Evolutionary conservation across 176 grass and related monocot species (phyloP), one percentile per base, ranked within the genome.

Genomic region (Lolium multiflorum): DNA sequence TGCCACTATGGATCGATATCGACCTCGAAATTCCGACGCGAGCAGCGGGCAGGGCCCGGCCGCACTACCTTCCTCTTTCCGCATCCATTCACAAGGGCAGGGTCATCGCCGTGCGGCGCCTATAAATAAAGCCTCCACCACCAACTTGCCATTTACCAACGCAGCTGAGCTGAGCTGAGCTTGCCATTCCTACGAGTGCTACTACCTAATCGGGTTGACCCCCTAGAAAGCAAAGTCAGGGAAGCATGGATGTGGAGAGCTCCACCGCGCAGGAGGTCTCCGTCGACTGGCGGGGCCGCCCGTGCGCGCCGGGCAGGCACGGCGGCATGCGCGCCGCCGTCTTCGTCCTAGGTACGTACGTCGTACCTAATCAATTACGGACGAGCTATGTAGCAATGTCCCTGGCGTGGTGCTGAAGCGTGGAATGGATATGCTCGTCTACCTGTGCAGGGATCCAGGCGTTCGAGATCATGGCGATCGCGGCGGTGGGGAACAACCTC

Each of bases 401-500:
- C 60, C 59, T 18, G 87, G 54, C 74, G 3, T 11, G 6, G 20
- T 28, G 13, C 26, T 22, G 12, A 25, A 39, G 9, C 4, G 9
- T 50, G 11, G 48, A 50, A 50, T 3, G 48, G 48, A 2, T 7
- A 1, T 1, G 31, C 31, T 2, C 31, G 1, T 28, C 28, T 28
- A 28, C 28, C 28, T 28, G 31, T 82, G 79, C 86, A 98, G 96
- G 96, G 10, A 89, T 96, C 66, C 96, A 98, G 88, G 91, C 86
- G 66, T 92, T 98, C 76, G 96, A 98, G 83, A 98, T 98, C 90
- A 98, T 96, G 93, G 92, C 92, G 57, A 98, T 96, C 73, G 96
- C 96, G 81, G 93, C 96, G 68, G 96, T 98, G 87, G 96, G 96
- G 51, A 98, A 98, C 88, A 98, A 96, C 80, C 91, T 98, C 0